Base-by-base conservation (phyloP, 768 basidiomycete species). In the Boletus bicolor region DNA sequence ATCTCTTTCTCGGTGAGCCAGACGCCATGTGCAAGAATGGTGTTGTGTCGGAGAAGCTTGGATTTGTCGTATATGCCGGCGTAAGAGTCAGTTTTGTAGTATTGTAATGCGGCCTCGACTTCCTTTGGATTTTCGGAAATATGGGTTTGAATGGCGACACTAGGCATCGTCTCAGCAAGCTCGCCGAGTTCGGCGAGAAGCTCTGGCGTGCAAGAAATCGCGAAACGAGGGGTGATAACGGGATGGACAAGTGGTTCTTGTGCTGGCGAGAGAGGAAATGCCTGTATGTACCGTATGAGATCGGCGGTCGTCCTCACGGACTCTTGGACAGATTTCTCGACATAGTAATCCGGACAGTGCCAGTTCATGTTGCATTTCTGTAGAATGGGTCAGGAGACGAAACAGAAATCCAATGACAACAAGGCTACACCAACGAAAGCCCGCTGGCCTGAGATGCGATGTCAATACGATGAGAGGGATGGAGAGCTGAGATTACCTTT, bases 161-260 rank as follows among this genome's bases (percentile, higher is more conserved):
- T 59, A 4, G 84, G 79, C 63, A 90, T 81, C 4, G 76, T 67
- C 21, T 73, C 66, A 0, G 88, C 88, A 39, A 96, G 67, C 14
- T 61, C 32, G 9, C 89, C 85, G 6, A 98, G 77, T 5, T 74
- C 71, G 1, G 65, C 45, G 48, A 98, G 79, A 32, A 95, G 82
- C n/a, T 81, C 73, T 12, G 77, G 70, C 0, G 93, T 84, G 72
- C 93, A 96, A 11, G 91, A 86, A 55, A 98, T 88, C 24, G 96
- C 96, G 70, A 98, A 98, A n/a, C 96, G 89, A 14, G 96, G 96
- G 0, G 96, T 98, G 42, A 98, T 74, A 64, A 93, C 85, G 5
- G 96, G 96, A 53, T 90, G 89, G 10, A 98, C 88, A 7, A 95
- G 82, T 2, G 83, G 78, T 54, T 79, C 75, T 44, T 68, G 65